Base-by-base conservation (phyloP, 176 grass and related monocot species). In the Echinochloa phyllopogon region DNA sequence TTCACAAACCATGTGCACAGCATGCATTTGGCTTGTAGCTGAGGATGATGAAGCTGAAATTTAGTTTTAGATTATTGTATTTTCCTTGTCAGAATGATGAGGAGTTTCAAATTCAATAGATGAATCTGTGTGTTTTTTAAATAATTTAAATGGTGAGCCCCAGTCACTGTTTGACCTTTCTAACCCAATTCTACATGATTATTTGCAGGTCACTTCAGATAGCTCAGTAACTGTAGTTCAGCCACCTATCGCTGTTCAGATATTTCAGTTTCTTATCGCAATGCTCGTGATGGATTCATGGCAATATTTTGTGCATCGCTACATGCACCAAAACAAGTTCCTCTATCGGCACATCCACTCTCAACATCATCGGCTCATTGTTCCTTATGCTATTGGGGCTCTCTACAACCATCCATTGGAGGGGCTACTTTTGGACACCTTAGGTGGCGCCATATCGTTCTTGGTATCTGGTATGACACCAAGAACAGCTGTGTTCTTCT, bases 241-340 rank as follows among this genome's bases (percentile, higher is more conserved):
- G 57, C 94, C 90, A 69, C 48, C 92, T 78, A 74, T 97, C 4
- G 40, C 61, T 1, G n/a, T 92, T 71, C 94, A 94, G 69, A 72
- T 85, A 23, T 88, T 92, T 60, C 92, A 97, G 51, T 86, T 97
- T 79, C n/a, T 92, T 23, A 45, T 94, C 27, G 94, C 94, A 47
- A 97, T 97, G 94, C 49, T 97, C 5, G 72, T 97, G 69, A 97
- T 97, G 94, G 94, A 94, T 53, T 68, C 86, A 69, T 97, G 94
- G 94, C 92, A 97, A 29, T 97, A 97, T 68, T 97, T 97, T 29
- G 86, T 97, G 76, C 94, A 97, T 86, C 83, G 92, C 38, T 94
- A 94, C 68, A 97, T 97, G 94, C 94, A 97, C 62, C 89, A 94
- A 70, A 97, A 94, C 78, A 97, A 97, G 68, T 97, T 97, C 80